These are phyloP conservation scores for Aspergillus ostianus DNA, from an alignment of 495 filamentous ascomycete genomes.

Conservation along the genomic window DNA sequence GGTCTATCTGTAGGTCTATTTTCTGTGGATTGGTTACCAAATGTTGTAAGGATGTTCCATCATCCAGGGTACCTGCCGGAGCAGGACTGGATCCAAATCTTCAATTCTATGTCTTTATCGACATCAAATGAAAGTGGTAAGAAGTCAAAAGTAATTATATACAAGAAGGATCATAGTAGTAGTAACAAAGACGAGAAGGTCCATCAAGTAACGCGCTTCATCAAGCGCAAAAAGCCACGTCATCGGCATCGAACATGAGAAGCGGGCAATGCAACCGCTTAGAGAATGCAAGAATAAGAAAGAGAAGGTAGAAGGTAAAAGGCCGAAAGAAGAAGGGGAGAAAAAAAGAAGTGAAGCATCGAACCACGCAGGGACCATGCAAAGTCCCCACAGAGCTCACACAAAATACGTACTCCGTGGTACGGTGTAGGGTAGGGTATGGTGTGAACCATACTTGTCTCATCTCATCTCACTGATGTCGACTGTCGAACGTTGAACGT, in stretches of 20 bases:
- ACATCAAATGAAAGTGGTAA: not conserved
- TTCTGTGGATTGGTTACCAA: too few relatives aligned
- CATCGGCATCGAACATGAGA: not conserved
- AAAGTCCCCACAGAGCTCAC: not conserved
- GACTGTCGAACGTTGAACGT: too few relatives aligned
- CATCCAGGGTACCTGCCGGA: not conserved
- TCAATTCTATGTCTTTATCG: not conserved
- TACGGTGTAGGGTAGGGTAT: too few relatives aligned
- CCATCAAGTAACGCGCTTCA: not conserved
- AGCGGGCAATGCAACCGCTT: not conserved
- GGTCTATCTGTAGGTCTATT: not conserved
- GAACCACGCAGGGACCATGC: not conserved
- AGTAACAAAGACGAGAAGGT: not conserved
- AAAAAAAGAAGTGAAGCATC: not conserved
- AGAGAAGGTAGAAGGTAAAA: not conserved
- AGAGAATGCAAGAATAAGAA: not conserved
- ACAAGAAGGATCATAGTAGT: not conserved
- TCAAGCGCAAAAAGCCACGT: not conserved
- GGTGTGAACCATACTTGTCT: too few relatives aligned
- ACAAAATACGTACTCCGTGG: too few relatives aligned
- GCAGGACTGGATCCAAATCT: not conserved
- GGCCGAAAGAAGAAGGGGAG: not conserved
- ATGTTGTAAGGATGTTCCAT: not conserved
- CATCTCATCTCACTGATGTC: too few relatives aligned
- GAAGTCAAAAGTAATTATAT: not conserved